phyloP scores from a whole-genome alignment of 306 rosid genomes.

The Quercus cerris region DNA sequence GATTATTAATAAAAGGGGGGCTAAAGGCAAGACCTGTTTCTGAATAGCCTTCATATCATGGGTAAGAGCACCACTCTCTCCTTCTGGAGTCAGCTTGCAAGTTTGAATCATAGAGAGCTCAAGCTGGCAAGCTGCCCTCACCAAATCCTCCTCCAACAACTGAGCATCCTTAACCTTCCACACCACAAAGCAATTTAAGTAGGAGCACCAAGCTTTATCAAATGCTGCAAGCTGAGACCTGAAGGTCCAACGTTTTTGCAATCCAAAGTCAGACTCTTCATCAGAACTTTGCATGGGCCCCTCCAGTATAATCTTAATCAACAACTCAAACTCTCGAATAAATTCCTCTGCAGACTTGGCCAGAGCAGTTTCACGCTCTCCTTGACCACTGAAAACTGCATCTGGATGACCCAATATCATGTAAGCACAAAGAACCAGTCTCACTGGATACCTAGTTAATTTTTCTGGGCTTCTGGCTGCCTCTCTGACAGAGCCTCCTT shows the following conservation, averaged over 20 bases:
- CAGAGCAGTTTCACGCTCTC: constrained; percentile 72
- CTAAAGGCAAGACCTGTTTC: constrained; percentile 64
- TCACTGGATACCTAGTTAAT: constrained; percentile 75
- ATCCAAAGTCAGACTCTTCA: constrained; percentile 46
- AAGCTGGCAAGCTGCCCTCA: constrained; percentile 96
- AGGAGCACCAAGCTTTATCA: constrained; percentile 95
- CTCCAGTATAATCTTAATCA: constrained; percentile 61
- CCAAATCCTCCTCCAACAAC: constrained; percentile 81
- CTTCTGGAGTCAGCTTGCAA: constrained; percentile 76
- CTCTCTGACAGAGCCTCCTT: constrained; percentile 31
- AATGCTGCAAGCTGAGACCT: constrained; percentile 80
- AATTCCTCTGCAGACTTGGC: constrained; percentile 77
- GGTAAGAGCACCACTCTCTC: constrained; percentile 52
- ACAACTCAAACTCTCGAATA: constrained; percentile 62
- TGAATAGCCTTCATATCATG: constrained; percentile 92
- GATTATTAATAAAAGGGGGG: constrained; percentile 5
- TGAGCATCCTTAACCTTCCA: constrained; percentile 97
- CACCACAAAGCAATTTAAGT: constrained; percentile 75
- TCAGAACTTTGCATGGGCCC: constrained; percentile 67
- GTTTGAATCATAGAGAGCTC: constrained; percentile 96
- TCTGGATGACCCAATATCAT: constrained; percentile 88
- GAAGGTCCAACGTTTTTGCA: constrained; percentile 58
- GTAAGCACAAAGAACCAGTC: constrained; percentile 83
- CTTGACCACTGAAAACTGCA: constrained; percentile 78
- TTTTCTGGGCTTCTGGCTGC: constrained; percentile 35